Conservation (phyloP, 2,329 filamentous ascomycete species). For the Didymosphaeria variabile region DNA sequence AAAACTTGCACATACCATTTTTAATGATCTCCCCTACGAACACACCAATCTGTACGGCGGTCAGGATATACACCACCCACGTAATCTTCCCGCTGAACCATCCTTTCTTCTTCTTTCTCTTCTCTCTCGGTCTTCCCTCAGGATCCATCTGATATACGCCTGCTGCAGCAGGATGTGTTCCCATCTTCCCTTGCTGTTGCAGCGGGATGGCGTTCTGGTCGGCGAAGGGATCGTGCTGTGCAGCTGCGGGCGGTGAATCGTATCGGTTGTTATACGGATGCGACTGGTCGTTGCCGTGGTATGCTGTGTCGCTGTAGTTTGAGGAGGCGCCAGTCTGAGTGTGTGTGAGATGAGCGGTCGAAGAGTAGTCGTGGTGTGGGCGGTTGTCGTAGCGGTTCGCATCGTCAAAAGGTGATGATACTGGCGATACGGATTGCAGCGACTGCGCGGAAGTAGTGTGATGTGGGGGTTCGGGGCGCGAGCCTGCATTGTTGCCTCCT, state of each 20-base stretch:
- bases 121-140: conserved; percentile 46
- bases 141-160: conserved; percentile 50
- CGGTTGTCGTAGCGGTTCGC: conserved; percentile 56
- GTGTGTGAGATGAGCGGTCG: conserved; percentile 29
- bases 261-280: conserved; percentile 44
- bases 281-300: conserved; percentile 59
- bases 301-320: conserved; percentile 64
- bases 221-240: conserved; percentile 61
- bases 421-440: conserved; percentile 44
- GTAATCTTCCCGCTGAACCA: conserved; percentile 70
- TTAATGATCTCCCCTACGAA: conserved; percentile 90
- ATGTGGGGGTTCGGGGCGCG: conserved; percentile 22
- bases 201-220: conserved; percentile 61
- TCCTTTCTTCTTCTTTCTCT: conserved; percentile 54
- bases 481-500: conserved; percentile 46
- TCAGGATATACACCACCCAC: conserved; percentile 84
- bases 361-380: conserved; percentile 60
- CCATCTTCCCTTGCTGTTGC: conserved; percentile 51
- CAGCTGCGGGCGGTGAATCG: conserved; percentile 57
- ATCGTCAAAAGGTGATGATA: conserved; percentile 46
- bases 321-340: conserved; percentile 60
- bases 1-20: conserved; percentile 68
- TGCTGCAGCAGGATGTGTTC: conserved; percentile 24
- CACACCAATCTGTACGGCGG: conserved; percentile 78
- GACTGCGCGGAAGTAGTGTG: conserved; percentile 31